Base-by-base conservation (phyloP, 768 basidiomycete species). In the Pleurotus giganteus region DNA sequence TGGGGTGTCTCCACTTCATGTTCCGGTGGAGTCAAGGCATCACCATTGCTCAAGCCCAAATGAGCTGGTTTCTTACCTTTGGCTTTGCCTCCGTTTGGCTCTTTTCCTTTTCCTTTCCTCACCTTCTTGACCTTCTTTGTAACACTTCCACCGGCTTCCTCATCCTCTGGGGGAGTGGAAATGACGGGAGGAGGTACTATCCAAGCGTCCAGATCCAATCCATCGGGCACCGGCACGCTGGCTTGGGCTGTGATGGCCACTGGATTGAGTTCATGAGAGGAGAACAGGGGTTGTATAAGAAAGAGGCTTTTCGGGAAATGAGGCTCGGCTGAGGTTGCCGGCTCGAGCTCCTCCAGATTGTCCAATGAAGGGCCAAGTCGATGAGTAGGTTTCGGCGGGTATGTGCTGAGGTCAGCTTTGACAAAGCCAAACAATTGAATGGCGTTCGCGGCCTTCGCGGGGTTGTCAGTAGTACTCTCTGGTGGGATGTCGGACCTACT, bases 231-330 rank as follows among this genome's bases (percentile, higher is more conserved):
- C 4, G 82, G 80, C 0, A 98, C 88, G 56, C 84, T 86, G 4
- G 78, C 82, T 72, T 98, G 96, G 2, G 96, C 96, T 53, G 74
- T 74, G 1, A 71, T 58, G 5, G 88, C 94, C 32, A 98, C 90
- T 0, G 94, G 88, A 57, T 91, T 93, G 17, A 99, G 82, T 57
- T 92, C 88, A 62, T 95, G 86, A 4, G 79, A 64, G 15, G 79
- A 75, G 63, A 91, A 90, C 6, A 99, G 72, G 0, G 94, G 92
- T 36, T 81, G 77, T 41, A 98, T 84, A 51, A 99, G 82, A 67
- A 85, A 89, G 11, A 98, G 73, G 61, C 90, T 92, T 72, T 95
- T 94, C 2, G 97, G 97, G 63, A 91, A 96, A 31, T 71, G 70
- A 13, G 83, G 81, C 31, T 82, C 79, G 13, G 61, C 56, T 1